phyloP scores from a whole-genome alignment of 805 yeast genomes.

The Lachancea dasiensis region DNA sequence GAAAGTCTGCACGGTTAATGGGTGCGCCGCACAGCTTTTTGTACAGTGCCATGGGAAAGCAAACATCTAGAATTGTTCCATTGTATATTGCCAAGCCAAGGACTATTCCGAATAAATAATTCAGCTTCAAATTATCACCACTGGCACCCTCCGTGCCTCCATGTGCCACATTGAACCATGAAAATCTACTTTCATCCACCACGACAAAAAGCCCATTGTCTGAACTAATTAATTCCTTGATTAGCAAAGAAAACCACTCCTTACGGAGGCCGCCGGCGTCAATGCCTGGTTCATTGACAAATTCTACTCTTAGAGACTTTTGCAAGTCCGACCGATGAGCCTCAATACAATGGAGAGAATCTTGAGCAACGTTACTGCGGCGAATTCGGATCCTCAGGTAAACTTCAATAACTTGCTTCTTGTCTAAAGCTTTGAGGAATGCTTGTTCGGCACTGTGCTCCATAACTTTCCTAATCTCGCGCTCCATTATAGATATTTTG shows the following conservation, averaged over 20 bases:
- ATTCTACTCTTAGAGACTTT: constrained; percentile 72
- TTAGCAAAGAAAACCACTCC: constrained; percentile 84
- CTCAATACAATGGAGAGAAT: constrained; percentile 63
- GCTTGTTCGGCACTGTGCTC: constrained; percentile 86
- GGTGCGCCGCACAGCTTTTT: constrained; percentile 59
- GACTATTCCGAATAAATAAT: constrained; percentile 75
- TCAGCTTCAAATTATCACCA: constrained; percentile 43
- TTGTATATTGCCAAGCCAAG: constrained; percentile 88
- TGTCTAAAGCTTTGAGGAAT: constrained; percentile 65
- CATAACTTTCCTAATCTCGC: constrained; percentile 77
- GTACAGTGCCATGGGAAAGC: constrained; percentile 70
- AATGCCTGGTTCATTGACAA: constrained; percentile 83
- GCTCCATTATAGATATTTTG: constrained; percentile 72
- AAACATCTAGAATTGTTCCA: constrained; percentile 76
- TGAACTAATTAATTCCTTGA: constrained; percentile 64
- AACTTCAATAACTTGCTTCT: constrained; percentile 56
- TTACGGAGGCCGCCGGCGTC: constrained; percentile 94
- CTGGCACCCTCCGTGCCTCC: constrained; percentile 16
- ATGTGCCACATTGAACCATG: constrained; percentile 64
- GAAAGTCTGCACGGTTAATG: constrained; percentile 56
- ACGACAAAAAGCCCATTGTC: constrained; percentile 59
- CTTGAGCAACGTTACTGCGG: constrained; percentile 60
- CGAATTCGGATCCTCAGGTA: constrained; percentile 64
- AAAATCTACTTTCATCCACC: constrained; percentile 59
- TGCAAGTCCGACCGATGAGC: constrained; percentile 54